Evolutionary conservation across 2,329 filamentous ascomycete genomes (phyloP), one percentile per base, ranked within the genome.

Genomic region (Aspergillus ochraceoroseus): DNA sequence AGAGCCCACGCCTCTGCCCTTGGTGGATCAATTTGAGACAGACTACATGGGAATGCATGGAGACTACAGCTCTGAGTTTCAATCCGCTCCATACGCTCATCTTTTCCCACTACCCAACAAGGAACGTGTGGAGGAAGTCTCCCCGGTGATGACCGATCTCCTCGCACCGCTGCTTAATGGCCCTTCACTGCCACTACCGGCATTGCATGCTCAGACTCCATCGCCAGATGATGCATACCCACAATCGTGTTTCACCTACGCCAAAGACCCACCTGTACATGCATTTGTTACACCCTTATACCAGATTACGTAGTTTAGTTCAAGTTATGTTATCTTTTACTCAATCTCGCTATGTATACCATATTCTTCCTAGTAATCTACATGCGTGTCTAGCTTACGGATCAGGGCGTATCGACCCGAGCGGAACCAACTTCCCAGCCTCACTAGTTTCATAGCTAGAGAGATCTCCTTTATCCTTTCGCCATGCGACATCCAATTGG

Each of bases 281-380:
- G 18, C 19, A 8, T 9, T 27, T 6, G 20, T 14, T 7, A 12
- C 33, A n/a, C 34, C 34, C 7, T 25, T 38, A 38, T 38, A 31
- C 12, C 19, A 15, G 35, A 23, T 18, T 20, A 29, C 31, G 35
- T 38, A 28, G 18, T 13, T 30, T 3, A 9, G n/a, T n/a, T n/a
- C 11, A 25, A 8, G 15, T 26, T 34, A 12, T 22, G 22, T 26
- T 14, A 5, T 5, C 8, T 29, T 13, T 7, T 29, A 29, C 12
- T 3, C 6, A 14, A 14, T 29, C 27, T 14, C 9, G n/a, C 12
- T 45, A 68, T n/a, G n/a, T n/a, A n/a, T n/a, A n/a, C n/a, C n/a
- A n/a, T n/a, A n/a, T n/a, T n/a, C n/a, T n/a, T n/a, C n/a, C n/a
- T n/a, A n/a, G n/a, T n/a, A n/a, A n/a, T n/a, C n/a, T n/a, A n/a